A percentile compares a stretch with the other conserved stretches of the same genome.
Evolutionary conservation across 192 early-diverging fungal species (phyloP).

Genomic region (Coemansia sp.): DNA sequence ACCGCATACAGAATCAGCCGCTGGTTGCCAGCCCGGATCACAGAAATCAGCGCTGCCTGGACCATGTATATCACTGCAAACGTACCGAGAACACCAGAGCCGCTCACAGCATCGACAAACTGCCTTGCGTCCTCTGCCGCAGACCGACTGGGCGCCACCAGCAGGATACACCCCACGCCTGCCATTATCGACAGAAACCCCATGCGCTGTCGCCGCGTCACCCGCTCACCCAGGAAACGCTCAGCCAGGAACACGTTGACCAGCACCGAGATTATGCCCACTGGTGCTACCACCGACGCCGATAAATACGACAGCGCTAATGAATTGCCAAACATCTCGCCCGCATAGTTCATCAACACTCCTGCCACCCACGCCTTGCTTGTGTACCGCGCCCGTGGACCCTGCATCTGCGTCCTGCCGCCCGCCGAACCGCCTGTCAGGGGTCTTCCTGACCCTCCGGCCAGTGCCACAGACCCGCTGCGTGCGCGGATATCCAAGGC

Average conservation of each 20-base stretch:
- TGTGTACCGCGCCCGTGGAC: slow-evolving; percentile 29
- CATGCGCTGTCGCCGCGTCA: slow-evolving; percentile 41
- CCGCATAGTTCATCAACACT: slow-evolving; percentile 42
- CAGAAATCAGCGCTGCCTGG: slow-evolving; percentile 17
- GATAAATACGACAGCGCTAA: slow-evolving; percentile 49
- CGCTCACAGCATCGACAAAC: slow-evolving; percentile 32
- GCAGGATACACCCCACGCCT: slow-evolving; percentile 38
- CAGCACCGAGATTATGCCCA: slow-evolving; percentile 44
- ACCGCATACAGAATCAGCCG: slow-evolving; percentile 37
- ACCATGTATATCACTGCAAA: slow-evolving; percentile 20
- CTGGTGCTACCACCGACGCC: slow-evolving; percentile 43
- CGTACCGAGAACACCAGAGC: slow-evolving; percentile 28
- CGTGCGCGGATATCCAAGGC: slow-evolving; percentile 24
- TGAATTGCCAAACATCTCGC: slow-evolving; percentile 48
- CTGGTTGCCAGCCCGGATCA: slow-evolving; percentile 21
- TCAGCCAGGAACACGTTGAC: slow-evolving; percentile 45
- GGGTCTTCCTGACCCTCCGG: neutral
- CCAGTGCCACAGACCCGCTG: slow-evolving; percentile 9
- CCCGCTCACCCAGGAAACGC: slow-evolving; percentile 42
- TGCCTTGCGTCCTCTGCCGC: slow-evolving; percentile 26
- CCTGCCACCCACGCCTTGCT: slow-evolving; percentile 41
- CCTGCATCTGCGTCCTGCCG: neutral
- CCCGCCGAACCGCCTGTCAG: neutral
- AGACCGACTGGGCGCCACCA: slow-evolving; percentile 39
- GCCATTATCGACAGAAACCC: slow-evolving; percentile 39